Evolutionary conservation across 2,329 filamentous ascomycete genomes (phyloP), one percentile per base, ranked within the genome.

Genomic region (Domatiomyces catenatus): DNA sequence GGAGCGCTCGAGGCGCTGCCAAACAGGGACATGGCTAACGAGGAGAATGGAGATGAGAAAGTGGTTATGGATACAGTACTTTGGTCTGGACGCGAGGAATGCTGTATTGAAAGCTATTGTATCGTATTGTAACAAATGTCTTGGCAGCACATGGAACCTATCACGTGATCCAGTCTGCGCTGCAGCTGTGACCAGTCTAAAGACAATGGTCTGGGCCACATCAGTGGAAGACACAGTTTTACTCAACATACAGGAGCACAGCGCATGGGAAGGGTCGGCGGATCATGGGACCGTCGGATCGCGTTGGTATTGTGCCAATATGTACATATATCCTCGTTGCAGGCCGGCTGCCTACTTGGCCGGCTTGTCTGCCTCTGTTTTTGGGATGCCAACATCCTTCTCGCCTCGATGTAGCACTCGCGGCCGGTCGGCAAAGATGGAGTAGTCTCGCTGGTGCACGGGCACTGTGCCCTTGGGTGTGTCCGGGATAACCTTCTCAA

Each of bases 401-500:
- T 60, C 58, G 44, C 56, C 53, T n/a, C 54, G 53, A 20, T 47
- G 44, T 36, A 59, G 48, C 3, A 59, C 56, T 24, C 43, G 42
- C 22, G 47, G 47, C 20, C 48, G 20, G 52, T 67, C 62, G 44
- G 69, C 66, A 56, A 66, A 71, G 50, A 69, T 62, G 60, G 71
- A 69, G 57, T 65, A 67, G 61, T 76, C 74, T 62, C 83, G 77
- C 59, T 87, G 75, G 66, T 90, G 84, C 58, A 92, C 80, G 48
- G 85, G 86, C 26, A 75, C 79, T 60, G 80, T 76, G 63, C 79
- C 76, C 64, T 76, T 73, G 54, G 83, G 84, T 58, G 84, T 73
- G 58, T 84, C 82, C 55, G 86, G 86, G 58, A 92, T 82, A 57
- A 75, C 76, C 73, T 92, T 92, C 67, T 88, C 83, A 56, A 92